Base-by-base conservation (phyloP, 495 filamentous ascomycete genomes). In the Cetradonia linearis region DNA sequence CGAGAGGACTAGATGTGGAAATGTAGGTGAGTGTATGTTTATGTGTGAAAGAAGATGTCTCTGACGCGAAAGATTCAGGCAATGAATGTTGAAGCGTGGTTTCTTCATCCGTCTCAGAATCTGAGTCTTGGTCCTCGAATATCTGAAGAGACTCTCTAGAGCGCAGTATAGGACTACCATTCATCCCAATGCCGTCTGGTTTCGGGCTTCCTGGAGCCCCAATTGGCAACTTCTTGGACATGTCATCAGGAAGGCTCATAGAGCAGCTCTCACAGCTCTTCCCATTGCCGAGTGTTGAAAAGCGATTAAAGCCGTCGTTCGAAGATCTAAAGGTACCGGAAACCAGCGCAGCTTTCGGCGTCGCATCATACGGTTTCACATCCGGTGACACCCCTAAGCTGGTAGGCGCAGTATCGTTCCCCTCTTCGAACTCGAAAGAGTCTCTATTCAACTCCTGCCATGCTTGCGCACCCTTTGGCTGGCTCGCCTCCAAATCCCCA, bases 21-120 rank as follows among this genome's bases (percentile, higher is more conserved):
- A 91, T 84, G 69, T 93, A 96, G 69, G 89, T 89, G 40, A 94
- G 73, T 44, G 85, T 86, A 67, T 96, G 91, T 2, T 82, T 84
- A 67, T 96, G 91, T 57, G 72, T 79, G 38, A 74, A 77, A 27
- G 70, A 63, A 59, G 75, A 78, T 27, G 73, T 69, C 49, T 57
- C 58, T 20, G 69, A 68, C 47, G 75, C 67, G 7, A 76, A 78
- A 53, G 74, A 65, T 28, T 48, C 61, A 30, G 64, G 61, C 13
- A 64, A 67, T 44, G 54, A 46, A 16, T 60, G 62, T 25, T 63
- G 58, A 61, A 76, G 76, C 67, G 57, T 30, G 74, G 71, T 60
- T 65, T 65, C 58, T 30, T 31, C 34, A n/a, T 66, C 57, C 16
- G 78, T 74, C 16, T 77, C 75, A 4, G 64, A 16, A 25, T 77